Percentiles rank a stretch among this genome's conserved stretches.
These are phyloP conservation scores for Chrysoporthe austroafricana DNA, from an alignment of 2,329 filamentous ascomycete species.

Conservation along the genomic window DNA sequence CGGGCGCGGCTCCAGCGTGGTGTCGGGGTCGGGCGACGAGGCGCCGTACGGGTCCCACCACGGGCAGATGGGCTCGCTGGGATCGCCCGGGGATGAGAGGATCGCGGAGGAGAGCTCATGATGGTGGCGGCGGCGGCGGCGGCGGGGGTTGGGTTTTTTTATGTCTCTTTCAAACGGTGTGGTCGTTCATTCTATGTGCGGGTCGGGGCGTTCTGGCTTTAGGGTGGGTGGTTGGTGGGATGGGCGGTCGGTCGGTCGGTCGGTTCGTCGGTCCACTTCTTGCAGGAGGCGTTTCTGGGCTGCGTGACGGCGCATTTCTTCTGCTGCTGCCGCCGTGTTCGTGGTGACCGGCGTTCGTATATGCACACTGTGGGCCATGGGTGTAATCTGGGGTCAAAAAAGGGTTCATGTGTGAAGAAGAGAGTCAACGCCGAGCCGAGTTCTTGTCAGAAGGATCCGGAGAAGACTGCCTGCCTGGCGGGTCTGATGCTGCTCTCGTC, in stretches of 20 bases:
- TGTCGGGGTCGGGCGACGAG: too few species aligned
- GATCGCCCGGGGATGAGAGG: not conserved
- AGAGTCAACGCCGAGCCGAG: too few species aligned
- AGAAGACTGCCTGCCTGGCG: too few species aligned
- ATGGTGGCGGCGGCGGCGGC: not conserved
- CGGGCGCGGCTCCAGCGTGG: too few species aligned
- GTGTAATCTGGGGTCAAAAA: too few species aligned
- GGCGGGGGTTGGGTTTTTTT: not conserved
- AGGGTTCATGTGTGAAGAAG: too few species aligned
- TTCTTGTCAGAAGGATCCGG: too few species aligned
- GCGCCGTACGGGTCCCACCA: not conserved
- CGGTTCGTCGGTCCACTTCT: too few species aligned
- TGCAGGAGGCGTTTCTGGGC: not conserved
- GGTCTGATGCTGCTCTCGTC: too few species aligned
- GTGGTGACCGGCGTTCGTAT: too few species aligned
- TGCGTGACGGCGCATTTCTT: not conserved
- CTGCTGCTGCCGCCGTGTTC: too few species aligned
- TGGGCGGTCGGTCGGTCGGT: not conserved
- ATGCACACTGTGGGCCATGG: not conserved
- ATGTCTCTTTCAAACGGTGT: not conserved
- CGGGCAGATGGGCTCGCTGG: not conserved
- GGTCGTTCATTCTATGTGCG: not conserved
- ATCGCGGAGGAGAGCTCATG: slow-evolving; percentile 2
- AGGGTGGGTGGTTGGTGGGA: not conserved
- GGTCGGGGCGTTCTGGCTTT: not conserved